phyloP scores from a whole-genome alignment of 345 rosid genomes.

The Citrus trifoliata region DNA sequence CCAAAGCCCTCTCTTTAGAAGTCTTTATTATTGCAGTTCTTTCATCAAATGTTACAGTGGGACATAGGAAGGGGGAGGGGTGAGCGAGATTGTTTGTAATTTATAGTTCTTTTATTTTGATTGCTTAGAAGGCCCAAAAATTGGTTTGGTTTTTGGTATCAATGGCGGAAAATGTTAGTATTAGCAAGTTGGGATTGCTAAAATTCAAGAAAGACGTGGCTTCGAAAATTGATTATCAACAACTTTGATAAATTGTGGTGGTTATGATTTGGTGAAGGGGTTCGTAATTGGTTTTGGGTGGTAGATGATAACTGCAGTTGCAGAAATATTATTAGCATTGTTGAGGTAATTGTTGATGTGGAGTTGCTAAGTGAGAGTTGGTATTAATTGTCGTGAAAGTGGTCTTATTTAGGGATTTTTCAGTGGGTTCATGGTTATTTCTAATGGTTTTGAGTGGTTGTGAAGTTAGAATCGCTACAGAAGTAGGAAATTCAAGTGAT shows the following conservation, averaged over 20 bases:
- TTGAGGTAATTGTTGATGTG: not conserved
- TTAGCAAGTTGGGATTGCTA: not conserved
- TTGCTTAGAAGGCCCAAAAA: not conserved
- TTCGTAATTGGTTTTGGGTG: not conserved
- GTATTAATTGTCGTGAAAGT: not conserved
- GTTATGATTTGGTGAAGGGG: not conserved
- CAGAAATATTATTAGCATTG: not conserved
- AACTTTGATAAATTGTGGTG: not conserved
- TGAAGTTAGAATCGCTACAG: not conserved
- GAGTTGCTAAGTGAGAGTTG: not conserved
- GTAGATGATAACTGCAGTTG: not conserved
- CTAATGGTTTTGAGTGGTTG: not conserved
- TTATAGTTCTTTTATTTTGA: not conserved
- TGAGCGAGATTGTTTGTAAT: not conserved
- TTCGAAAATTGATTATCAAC: not conserved
- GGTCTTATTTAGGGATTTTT: not conserved
- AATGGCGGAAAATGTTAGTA: too few relatives aligned
- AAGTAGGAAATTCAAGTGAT: not conserved
- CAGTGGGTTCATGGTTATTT: not conserved
- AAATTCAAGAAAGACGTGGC: not conserved
- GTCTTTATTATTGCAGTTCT: not conserved
- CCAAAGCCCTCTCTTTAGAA: not conserved
- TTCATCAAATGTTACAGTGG: not conserved
- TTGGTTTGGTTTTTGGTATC: not conserved
- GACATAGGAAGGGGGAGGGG: not conserved